Evolutionary conservation across 495 filamentous ascomycete genomes (phyloP).

Genomic region (Apiosordaria backusii): DNA sequence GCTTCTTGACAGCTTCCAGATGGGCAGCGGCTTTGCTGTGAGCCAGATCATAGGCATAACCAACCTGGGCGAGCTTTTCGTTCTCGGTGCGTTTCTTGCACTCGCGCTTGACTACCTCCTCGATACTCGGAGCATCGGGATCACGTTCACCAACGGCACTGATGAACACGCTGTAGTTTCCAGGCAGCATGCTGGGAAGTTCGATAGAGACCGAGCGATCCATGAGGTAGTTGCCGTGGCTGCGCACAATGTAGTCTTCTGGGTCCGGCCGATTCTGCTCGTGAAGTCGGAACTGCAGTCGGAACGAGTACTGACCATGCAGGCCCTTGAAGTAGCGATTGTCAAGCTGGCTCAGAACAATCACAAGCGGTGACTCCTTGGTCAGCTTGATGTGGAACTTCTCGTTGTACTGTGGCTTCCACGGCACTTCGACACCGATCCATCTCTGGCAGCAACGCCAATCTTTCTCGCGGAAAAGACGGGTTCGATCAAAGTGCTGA

Average conservation of each 20-base stretch:
- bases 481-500: slow-evolving; percentile 79
- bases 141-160: slow-evolving; percentile 70
- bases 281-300: slow-evolving; percentile 85
- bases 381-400: slow-evolving; percentile 76
- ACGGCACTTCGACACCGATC: slow-evolving; percentile 82
- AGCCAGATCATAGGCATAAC: slow-evolving; percentile 83
- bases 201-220: slow-evolving; percentile 48
- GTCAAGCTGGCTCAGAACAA: slow-evolving; percentile 87
- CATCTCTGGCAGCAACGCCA: slow-evolving; percentile 88
- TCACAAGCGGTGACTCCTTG: slow-evolving; percentile 66
- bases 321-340: slow-evolving; percentile 82
- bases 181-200: slow-evolving; percentile 61
- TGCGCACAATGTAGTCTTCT: slow-evolving; percentile 83
- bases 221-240: slow-evolving; percentile 65
- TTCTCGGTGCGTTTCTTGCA: slow-evolving; percentile 59
- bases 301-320: slow-evolving; percentile 74
- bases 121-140: slow-evolving; percentile 51
- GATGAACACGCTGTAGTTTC: slow-evolving; percentile 78
- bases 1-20: slow-evolving; percentile 57
- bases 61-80: slow-evolving; percentile 83
- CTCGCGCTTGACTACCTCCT: slow-evolving; percentile 67
- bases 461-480: slow-evolving; percentile 71
- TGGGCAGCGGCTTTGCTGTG: slow-evolving; percentile 71
- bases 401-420: slow-evolving; percentile 83
- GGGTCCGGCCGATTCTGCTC: slow-evolving; percentile 62